phyloP scores from a whole-genome alignment of 805 yeast species.

The Metschnikowia henanensis region DNA sequence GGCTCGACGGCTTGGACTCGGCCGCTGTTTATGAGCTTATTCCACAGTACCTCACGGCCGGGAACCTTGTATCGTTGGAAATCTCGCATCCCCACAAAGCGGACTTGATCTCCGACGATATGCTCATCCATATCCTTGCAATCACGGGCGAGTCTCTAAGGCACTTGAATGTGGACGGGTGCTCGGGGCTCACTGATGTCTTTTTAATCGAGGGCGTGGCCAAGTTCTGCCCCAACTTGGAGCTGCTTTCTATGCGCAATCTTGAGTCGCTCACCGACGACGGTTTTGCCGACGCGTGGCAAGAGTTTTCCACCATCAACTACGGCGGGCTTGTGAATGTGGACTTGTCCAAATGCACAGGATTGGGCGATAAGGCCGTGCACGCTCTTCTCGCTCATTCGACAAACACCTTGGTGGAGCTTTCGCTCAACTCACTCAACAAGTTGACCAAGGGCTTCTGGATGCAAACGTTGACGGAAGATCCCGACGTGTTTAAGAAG shows the following conservation, averaged over 20 bases:
- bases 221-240: conserved; percentile 56
- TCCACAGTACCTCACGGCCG: conserved; percentile 54
- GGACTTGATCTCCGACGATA: conserved; percentile 66
- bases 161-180: conserved; percentile 67
- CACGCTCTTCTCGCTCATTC: conserved; percentile 63
- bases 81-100: conserved; percentile 68
- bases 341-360: conserved; percentile 63
- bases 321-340: conserved; percentile 58
- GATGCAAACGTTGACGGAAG: conserved; percentile 43
- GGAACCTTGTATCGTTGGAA: conserved; percentile 56
- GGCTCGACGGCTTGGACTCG: conserved; percentile 71
- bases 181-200: conserved; percentile 68
- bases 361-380: conserved; percentile 62
- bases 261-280: conserved; percentile 70
- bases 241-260: conserved; percentile 55
- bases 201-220: conserved; percentile 56
- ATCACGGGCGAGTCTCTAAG: conserved; percentile 61
- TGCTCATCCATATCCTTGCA: conserved; percentile 58
- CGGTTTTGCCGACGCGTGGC: conserved; percentile 60
- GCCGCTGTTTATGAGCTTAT: conserved; percentile 58
- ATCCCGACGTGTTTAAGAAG: conserved; percentile 18
- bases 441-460: conserved; percentile 52
- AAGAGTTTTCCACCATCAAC: conserved; percentile 49
- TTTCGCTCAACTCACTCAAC: conserved; percentile 74
- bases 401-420: conserved; percentile 60